Base-by-base conservation (phyloP, 2,329 filamentous ascomycete species). In the Colletotrichum trifolii region DNA sequence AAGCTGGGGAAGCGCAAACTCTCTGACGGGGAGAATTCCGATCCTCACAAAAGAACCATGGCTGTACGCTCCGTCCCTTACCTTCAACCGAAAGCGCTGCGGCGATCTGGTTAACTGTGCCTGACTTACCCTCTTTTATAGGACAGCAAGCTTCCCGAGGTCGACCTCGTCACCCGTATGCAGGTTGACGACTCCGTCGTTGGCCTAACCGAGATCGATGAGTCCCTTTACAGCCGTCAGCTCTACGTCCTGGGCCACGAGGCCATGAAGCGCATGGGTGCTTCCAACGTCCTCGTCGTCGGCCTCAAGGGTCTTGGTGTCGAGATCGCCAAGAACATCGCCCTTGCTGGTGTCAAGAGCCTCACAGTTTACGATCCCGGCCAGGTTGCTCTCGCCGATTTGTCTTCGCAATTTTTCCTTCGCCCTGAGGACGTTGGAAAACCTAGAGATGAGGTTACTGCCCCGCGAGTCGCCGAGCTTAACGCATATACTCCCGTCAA, bases 261-360 rank as follows among this genome's bases (percentile, higher is more conserved):
- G 79, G 96, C 96, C 70, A 99, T 99, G 96, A 98, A 97, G 86
- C 94, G 96, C 74, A 99, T 99, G 96, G 89, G 94, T 74, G 92
- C 94, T 67, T 98, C 96, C 60, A 96, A 98, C 75, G 88, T 99
- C 66, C 91, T 99, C 57, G 86, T 99, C 61, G 91, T 95, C 68
- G 96, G 96, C 69, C 83, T 98, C 71, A 95, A 96, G 78, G 96
- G 96, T 55, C 87, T 99, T 45, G 96, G 96, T 82, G 95, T 97
- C 60, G 96, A 99, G 81, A 96, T 99, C 73, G 95, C 96, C 74
- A 99, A 99, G 87, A 99, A 99, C 75, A 93, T 99, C 74, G 96
- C 96, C 66, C 90, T 99, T 72, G 96, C 96, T 72, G 96, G 96
- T 77, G 96, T 99, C 81, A 99, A 99, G 86, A 97, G 94, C 75